Conservation (phyloP, 228 moss, liverwort and hornwort species). For the Sphagnum fallax region DNA sequence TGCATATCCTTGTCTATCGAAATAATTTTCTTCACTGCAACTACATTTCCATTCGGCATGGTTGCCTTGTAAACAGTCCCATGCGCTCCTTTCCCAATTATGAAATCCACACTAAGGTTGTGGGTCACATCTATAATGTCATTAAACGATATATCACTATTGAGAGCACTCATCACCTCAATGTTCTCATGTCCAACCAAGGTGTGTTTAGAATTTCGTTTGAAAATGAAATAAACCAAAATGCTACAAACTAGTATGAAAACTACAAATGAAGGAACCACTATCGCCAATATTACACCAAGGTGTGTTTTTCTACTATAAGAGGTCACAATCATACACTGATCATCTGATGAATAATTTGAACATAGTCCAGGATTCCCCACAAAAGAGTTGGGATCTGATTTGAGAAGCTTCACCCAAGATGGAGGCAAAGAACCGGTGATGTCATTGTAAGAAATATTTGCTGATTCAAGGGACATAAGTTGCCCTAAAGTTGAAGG, state of each 20-base stretch:
- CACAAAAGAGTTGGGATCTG: slow-evolving; percentile 23
- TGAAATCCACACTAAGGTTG: slow-evolving; percentile 2
- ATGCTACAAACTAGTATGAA: not conserved
- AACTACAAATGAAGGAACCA: not conserved
- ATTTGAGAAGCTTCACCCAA: slow-evolving; percentile 23
- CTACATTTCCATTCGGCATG: slow-evolving; percentile 4
- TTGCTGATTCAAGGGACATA: slow-evolving; percentile 24
- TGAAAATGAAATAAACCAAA: not conserved
- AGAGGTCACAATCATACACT: slow-evolving; percentile 12
- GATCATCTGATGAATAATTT: slow-evolving; percentile 14
- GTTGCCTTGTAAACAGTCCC: slow-evolving; percentile 33
- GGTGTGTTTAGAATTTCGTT: not conserved
- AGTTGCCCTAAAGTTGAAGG: slow-evolving; percentile 30
- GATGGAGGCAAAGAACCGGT: slow-evolving; percentile 33
- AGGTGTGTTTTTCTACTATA: not conserved
- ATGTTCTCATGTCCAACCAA: not conserved
- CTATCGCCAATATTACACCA: slow-evolving; percentile 3
- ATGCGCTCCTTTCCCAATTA: slow-evolving; percentile 20
- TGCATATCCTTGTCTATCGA: slow-evolving; percentile 1
- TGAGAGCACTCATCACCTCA: slow-evolving; percentile 6
- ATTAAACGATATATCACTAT: slow-evolving; percentile 9
- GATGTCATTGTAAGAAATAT: slow-evolving; percentile 47
- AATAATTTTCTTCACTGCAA: slow-evolving; percentile 25
- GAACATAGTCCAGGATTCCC: slow-evolving; percentile 43
- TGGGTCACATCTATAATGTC: slow-evolving; percentile 18